Evolutionary conservation across 768 basidiomycete species (phyloP).

Genomic region (Ramaria sp.): DNA sequence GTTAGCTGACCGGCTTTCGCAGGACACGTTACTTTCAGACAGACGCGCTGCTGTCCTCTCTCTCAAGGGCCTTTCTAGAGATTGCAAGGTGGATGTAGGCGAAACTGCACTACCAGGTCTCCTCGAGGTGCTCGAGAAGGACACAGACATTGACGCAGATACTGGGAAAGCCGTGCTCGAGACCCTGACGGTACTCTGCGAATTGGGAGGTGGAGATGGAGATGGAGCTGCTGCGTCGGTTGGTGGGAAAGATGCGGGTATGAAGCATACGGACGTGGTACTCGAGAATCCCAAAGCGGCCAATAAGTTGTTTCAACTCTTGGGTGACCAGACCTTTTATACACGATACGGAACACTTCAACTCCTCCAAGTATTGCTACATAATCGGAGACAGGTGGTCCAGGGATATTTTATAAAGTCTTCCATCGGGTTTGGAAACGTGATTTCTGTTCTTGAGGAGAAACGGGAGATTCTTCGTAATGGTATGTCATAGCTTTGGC

Average conservation of each 20-base stretch:
- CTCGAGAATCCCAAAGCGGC: constrained; percentile 60
- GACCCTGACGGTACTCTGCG: constrained; percentile 77
- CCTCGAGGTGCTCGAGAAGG: constrained; percentile 71
- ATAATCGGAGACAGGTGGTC: constrained; percentile 69
- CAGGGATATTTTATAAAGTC: constrained; percentile 90
- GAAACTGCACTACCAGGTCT: constrained; percentile 66
- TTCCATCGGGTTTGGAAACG: constrained; percentile 42
- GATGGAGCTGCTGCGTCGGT: constrained; percentile 13
- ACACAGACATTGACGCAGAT: constrained; percentile 85
- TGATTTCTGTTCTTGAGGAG: constrained; percentile 71
- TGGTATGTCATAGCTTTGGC: constrained; percentile 36
- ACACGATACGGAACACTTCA: constrained; percentile 78
- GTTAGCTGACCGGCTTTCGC: constrained; percentile 82
- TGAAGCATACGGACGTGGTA: constrained; percentile 74
- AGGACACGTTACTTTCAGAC: constrained; percentile 83
- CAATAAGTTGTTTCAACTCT: constrained; percentile 66
- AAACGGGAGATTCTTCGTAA: constrained; percentile 82
- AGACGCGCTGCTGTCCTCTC: constrained; percentile 87
- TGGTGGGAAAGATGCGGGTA: constrained; percentile 56
- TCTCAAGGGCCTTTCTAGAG: constrained; percentile 84
- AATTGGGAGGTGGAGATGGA: constrained; percentile 44
- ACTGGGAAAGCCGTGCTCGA: constrained; percentile 89
- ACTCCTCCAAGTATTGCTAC: constrained; percentile 66
- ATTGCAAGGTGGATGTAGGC: constrained; percentile 86
- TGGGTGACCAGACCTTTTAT: constrained; percentile 73